phyloP scores from a whole-genome alignment of 2,329 filamentous ascomycete species.

The Aspergillus sp. region DNA sequence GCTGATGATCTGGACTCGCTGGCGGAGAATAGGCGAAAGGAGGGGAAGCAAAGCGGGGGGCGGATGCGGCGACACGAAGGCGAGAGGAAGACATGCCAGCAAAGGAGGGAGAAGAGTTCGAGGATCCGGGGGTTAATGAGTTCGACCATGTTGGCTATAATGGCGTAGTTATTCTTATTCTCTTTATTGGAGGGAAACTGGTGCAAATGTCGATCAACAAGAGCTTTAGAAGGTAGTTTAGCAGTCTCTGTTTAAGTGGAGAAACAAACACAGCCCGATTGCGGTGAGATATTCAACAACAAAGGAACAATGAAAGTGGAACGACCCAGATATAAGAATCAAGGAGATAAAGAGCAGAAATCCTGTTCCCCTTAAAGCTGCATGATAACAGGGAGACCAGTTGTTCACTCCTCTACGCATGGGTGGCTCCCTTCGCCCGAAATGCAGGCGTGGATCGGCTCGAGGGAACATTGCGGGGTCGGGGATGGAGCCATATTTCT shows the following conservation, averaged over 20 bases:
- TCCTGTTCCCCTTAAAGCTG: too few species aligned
- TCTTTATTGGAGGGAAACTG: too few species aligned
- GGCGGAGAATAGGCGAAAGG: slow-evolving; percentile 59
- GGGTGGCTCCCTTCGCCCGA: slow-evolving; percentile 12
- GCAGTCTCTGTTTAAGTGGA: neutral
- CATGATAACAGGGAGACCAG: neutral
- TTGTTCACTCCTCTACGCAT: neutral
- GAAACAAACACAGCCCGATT: neutral
- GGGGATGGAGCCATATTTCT: too few species aligned
- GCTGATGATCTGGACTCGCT: slow-evolving; percentile 55
- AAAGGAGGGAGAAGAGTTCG: slow-evolving; percentile 57
- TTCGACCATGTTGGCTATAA: slow-evolving; percentile 44
- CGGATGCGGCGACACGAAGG: slow-evolving; percentile 55
- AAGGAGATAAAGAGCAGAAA: neutral
- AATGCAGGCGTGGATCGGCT: neutral
- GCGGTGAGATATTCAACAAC: neutral
- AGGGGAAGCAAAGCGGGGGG: slow-evolving; percentile 58
- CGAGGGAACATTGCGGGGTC: too few species aligned
- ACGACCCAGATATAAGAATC: neutral
- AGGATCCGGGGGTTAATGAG: slow-evolving; percentile 51
- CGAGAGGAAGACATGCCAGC: slow-evolving; percentile 59
- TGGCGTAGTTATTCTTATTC: too few species aligned
- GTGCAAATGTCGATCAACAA: too few species aligned
- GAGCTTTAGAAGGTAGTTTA: too few species aligned
- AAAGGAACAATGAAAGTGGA: neutral